Evolutionary conservation across 2,329 filamentous ascomycete species (phyloP).

Genomic region (Colletotrichum lindemuthianum): DNA sequence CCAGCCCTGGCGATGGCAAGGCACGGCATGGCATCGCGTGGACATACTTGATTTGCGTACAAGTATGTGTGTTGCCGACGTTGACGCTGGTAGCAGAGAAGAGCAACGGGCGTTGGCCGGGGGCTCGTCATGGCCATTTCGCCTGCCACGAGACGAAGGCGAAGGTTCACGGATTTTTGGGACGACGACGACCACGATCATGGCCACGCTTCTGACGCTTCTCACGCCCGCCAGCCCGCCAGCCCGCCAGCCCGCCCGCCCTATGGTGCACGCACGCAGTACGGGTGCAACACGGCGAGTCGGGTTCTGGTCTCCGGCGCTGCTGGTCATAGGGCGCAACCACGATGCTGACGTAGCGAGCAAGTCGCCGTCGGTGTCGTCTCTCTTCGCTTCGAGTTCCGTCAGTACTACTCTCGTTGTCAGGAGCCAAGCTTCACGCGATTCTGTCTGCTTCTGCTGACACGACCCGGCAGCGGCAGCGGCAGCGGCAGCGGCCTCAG

Average conservation of each 20-base stretch:
- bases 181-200: no score
- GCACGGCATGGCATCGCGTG: conserved; percentile 20
- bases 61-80: no score
- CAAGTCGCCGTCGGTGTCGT: no score
- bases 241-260: not conserved
- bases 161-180: conserved; percentile 10
- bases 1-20: conserved; percentile 18
- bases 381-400: not conserved
- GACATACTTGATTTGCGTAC: not conserved
- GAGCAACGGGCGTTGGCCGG: conserved; percentile 15
- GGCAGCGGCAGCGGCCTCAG: no score
- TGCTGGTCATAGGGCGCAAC: no score
- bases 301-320: no score
- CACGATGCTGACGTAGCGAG: no score
- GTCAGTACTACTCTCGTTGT: no score
- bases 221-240: not conserved
- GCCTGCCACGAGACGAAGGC: conserved; percentile 1
- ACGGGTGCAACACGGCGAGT: not conserved
- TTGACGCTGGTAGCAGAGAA: no score
- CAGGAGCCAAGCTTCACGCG: no score
- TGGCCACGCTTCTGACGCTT: not conserved
- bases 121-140: conserved; percentile 1
- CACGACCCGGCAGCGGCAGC: no score
- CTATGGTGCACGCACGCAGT: conserved; percentile 9
- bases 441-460: no score